A percentile compares a stretch with the other conserved stretches of the same genome.
Evolutionary conservation across 1,139 yeast species (phyloP).

Genomic region (Sugiyamaella pinicola): DNA sequence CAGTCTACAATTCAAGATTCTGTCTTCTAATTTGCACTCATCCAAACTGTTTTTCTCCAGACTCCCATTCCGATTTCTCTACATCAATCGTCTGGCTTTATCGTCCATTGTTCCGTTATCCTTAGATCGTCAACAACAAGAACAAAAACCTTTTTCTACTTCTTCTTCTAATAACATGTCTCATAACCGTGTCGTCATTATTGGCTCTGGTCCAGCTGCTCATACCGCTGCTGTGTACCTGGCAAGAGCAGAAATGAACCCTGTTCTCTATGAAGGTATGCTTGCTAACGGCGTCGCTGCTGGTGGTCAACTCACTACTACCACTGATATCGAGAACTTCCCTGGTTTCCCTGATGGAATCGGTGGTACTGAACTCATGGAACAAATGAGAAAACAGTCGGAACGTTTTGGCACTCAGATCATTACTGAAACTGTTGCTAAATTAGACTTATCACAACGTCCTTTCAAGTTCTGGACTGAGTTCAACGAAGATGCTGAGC

Average conservation of each 20-base stretch:
- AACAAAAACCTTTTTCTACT: slow-evolving; percentile 11
- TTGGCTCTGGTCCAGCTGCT: slow-evolving; percentile 99
- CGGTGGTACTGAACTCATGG: slow-evolving; percentile 86
- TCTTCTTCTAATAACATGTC: slow-evolving; percentile 29
- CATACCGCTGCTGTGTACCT: slow-evolving; percentile 98
- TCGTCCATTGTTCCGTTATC: slow-evolving; percentile 11
- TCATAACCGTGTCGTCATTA: slow-evolving; percentile 86
- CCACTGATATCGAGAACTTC: slow-evolving; percentile 92
- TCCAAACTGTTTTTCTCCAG: slow-evolving; percentile 13
- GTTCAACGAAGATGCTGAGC: slow-evolving; percentile 77
- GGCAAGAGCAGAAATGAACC: slow-evolving; percentile 94
- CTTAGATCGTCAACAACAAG: background rate
- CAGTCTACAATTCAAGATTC: slow-evolving; percentile 2
- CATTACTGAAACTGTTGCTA: slow-evolving; percentile 90
- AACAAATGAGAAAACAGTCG: slow-evolving; percentile 87
- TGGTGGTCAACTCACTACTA: slow-evolving; percentile 97
- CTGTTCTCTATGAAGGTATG: slow-evolving; percentile 92
- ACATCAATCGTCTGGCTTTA: slow-evolving; percentile 4
- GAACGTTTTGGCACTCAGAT: slow-evolving; percentile 87
- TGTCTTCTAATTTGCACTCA: background rate
- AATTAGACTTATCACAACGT: slow-evolving; percentile 78
- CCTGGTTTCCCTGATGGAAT: slow-evolving; percentile 98
- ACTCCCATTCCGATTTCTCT: slow-evolving; percentile 13
- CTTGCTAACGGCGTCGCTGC: slow-evolving; percentile 98
- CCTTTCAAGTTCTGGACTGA: slow-evolving; percentile 98